Base-by-base conservation (phyloP, 495 filamentous ascomycete species). In the Penicillium daleae region DNA sequence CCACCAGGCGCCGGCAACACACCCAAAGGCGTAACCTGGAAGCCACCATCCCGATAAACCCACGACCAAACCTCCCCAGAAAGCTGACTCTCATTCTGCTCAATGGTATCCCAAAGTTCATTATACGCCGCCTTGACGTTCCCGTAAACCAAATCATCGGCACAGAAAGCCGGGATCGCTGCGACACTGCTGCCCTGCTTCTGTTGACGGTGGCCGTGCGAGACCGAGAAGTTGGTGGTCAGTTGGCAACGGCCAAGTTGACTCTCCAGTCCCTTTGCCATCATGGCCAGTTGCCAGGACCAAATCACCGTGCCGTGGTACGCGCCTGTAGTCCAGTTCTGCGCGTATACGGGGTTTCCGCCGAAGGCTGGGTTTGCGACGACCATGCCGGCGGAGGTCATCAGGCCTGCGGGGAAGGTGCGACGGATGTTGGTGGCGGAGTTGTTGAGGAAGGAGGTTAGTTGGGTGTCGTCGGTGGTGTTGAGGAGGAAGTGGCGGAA, bases 251-350 rank as follows among this genome's bases (percentile, higher is more conserved):
- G 76, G 4, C 57, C 82, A 37, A 80, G 70, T 57, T 81, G 80
- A 26, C 68, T 66, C 58, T 82, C 78, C 10, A 90, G 67, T 0
- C 87, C 87, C 24, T 75, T 76, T 0, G 81, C 86, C 83, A 87
- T 87, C 85, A 89, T 88, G 4, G 86, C 83, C 27, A 88, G 74
- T 39, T 81, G 87, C 85, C 86, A 90, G 57, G 79, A 78, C 86
- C 87, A 89, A 8, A 90, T 78, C 0, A 90, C 87, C 0, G 86
- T 87, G 0, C 87, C 87, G 62, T 90, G 87, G 60, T 89, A 90
- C 0, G 83, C 84, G 32, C 74, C 74, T 6, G 76, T 83, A 0
- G 83, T 85, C 59, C 77, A 90, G 58, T 86, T 86, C 5, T 63
- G 71, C 6, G 80, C 77, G 35, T 83, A 81, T 7, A 74, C 77